Evolutionary conservation across 805 yeast species (phyloP), one percentile per base, ranked within the genome.

Genomic region (Tetrapisispora fleetii): DNA sequence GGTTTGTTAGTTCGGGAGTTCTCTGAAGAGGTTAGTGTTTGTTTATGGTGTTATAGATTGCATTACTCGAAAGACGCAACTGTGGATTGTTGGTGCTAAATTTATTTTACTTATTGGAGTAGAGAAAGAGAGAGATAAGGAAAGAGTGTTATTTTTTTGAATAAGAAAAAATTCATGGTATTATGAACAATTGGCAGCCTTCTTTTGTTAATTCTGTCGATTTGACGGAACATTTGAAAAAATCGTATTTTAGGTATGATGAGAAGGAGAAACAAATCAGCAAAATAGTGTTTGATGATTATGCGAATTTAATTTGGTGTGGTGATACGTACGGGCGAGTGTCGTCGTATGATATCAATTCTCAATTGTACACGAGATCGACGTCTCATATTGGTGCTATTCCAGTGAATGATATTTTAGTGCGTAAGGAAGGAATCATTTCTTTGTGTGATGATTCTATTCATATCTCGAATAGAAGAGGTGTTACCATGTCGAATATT

Each of bases 261-360:
- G 60, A 58, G 37, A 61, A 58, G 41, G 60, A 59, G n/a, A 65
- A 65, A 50, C 56, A 58, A 36, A 55, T 56, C 4, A 62, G 63
- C 2, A 59, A 58, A 32, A 50, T 78, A 8, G 64, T 66, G 3
- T 89, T 89, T 63, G 96, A 90, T 66, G 74, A 74, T 36, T 67
- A 75, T n/a, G 77, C 80, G 50, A 93, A 90, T 56, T 69, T 93
- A 41, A 61, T 90, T 1, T 91, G 98, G 98, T 73, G 82, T 1
- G 95, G 95, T 17, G 93, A 86, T 35, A 55, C 70, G 1, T 73
- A 70, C 37, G 85, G 90, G 4, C 64, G 72, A 40, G 58, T 74
- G 0, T 64, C 71, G 4, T 68, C 75, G 1, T 72, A 62, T 45
- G 81, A 77, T 13, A 70, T 74, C 11, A 67, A 70, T 11, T 64